Evolutionary conservation across 1,284 basidiomycete genomes (phyloP), one percentile per base, ranked within the genome.

Genomic region (Rugosomyces carneus): DNA sequence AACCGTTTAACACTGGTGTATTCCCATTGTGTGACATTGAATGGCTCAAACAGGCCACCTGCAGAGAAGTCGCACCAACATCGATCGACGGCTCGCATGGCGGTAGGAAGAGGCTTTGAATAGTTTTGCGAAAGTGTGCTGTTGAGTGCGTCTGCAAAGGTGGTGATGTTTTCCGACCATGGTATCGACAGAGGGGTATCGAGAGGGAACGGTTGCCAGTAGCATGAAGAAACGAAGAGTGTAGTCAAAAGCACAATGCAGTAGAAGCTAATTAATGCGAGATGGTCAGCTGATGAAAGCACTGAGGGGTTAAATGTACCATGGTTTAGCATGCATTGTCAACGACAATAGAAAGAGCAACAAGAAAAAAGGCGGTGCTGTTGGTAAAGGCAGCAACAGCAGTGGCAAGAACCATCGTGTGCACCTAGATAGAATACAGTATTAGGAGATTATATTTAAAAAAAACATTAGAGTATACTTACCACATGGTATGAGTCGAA

Each of bases 361-460:
- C 29, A 90, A 68, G 59, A 89, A 88, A 57, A 76, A 87, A 1
- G 88, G 83, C 7, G 84, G 75, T 1, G 87, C 85, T 3, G 79
- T 83, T 1, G 87, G 86, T n/a, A 89, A 67, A 2, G 87, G 87
- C 16, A 90, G 65, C 8, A 90, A 67, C 5, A 90, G 62, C 16
- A 90, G 64, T 1, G 86, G 86, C 20, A 90, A 67, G 61, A 84
- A 90, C 88, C 87, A 89, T 48, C 86, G 72, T 18, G 86, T 89
- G 57, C 85, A 89, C 83, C 85, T 86, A 44, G 0, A 26, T n/a
- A n/a, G n/a, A n/a, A n/a, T n/a, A n/a, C n/a, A n/a, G n/a, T n/a
- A n/a, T n/a, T n/a, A n/a, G n/a, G n/a, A n/a, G n/a, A n/a, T n/a
- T n/a, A 16, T 40, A 6, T 9, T 21, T 23, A 35, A 10, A 7